Percentiles rank a stretch among this genome's conserved stretches.
phyloP scores from a whole-genome alignment of 345 rosid genomes.

The Gossypioides kirkii region DNA sequence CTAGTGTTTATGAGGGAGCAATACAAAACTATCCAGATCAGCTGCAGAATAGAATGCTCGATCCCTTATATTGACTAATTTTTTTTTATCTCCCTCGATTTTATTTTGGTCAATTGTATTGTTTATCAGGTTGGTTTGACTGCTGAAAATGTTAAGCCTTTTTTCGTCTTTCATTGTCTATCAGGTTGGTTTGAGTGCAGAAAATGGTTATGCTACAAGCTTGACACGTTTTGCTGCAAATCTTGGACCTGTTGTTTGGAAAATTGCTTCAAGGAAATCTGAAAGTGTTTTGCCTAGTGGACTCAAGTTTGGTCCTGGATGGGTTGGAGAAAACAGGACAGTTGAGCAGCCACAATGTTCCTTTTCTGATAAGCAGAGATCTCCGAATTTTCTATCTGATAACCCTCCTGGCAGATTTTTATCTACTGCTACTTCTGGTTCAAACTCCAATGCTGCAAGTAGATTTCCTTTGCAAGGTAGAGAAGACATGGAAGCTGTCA shows the following conservation, averaged over 20 bases:
- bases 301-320: conserved; percentile 59
- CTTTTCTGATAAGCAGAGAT: background rate
- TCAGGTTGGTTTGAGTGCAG: conserved; percentile 34
- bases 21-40: background rate
- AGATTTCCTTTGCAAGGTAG: conserved; percentile 27
- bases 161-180: background rate
- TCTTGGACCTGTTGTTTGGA: conserved; percentile 82
- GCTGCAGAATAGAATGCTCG: background rate
- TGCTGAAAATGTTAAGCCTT: background rate
- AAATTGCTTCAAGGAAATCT: conserved; percentile 65
- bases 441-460: conserved; percentile 32
- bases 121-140: background rate
- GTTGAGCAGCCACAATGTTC: background rate
- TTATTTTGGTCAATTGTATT: background rate
- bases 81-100: background rate
- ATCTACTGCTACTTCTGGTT: conserved; percentile 29
- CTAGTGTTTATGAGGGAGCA: background rate
- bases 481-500: conserved; percentile 34
- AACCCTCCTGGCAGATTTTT: conserved; percentile 41
- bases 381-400: conserved; percentile 10
- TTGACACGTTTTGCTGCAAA: conserved; percentile 75
- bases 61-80: background rate
- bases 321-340: conserved; percentile 65
- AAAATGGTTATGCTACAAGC: conserved; percentile 82
- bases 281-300: conserved; percentile 55